Percentiles rank a stretch among this genome's conserved stretches.
phyloP scores from a whole-genome alignment of 805 yeast species.

The Sungouiozyma intestinalis region DNA sequence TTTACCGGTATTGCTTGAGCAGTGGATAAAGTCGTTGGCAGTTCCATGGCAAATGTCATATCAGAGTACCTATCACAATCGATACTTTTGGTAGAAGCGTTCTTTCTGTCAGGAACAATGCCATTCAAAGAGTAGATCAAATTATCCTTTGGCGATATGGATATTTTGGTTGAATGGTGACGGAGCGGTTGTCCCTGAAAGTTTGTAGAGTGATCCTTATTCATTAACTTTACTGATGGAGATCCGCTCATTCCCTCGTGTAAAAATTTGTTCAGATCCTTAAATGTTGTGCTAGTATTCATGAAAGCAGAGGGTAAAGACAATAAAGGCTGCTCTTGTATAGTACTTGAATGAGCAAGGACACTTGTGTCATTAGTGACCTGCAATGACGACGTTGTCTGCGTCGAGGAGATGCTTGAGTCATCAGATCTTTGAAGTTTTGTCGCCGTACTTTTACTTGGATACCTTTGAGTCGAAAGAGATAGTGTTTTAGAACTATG shows the following conservation, averaged over 20 bases:
- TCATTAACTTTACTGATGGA: background rate
- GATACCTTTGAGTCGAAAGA: background rate
- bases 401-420: background rate
- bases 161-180: constrained; percentile 10
- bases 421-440: background rate
- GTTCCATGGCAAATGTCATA: constrained; percentile 23
- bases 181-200: constrained; percentile 7
- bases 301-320: constrained; percentile 17
- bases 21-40: constrained; percentile 19
- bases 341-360: constrained; percentile 23
- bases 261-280: constrained; percentile 18
- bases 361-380: constrained; percentile 12
- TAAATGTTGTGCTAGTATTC: constrained; percentile 22
- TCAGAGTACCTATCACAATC: constrained; percentile 15
- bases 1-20: constrained; percentile 25
- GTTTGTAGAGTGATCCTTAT: background rate
- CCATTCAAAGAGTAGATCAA: background rate
- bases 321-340: constrained; percentile 10
- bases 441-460: background rate
- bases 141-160: constrained; percentile 7
- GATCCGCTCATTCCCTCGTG: constrained; percentile 5
- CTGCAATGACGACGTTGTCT: constrained; percentile 1
- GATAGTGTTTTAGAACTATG: background rate
- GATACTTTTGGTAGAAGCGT: background rate
- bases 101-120: background rate